Conservation (phyloP, 2,329 filamentous ascomycete genomes). For the Allantophomopsis cytisporea region DNA sequence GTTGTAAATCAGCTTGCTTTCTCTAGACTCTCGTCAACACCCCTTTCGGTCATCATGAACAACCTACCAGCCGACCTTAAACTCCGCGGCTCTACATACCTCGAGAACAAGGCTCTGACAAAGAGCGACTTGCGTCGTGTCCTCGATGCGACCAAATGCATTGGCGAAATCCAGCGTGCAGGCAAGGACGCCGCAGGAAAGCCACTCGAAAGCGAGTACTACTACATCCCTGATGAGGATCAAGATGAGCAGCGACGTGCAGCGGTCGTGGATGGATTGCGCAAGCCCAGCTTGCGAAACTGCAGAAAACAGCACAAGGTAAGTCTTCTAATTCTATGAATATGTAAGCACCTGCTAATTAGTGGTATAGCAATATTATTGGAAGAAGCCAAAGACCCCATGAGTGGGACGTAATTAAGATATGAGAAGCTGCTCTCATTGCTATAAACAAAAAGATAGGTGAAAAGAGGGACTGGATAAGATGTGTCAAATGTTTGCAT, state of each 20-base stretch:
- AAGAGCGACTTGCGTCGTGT: slow-evolving; percentile 54
- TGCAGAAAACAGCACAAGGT: slow-evolving; percentile 98
- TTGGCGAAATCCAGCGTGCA: slow-evolving; percentile 78
- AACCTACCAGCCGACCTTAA: slow-evolving; percentile 63
- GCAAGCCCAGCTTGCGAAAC: slow-evolving; percentile 77
- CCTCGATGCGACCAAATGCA: slow-evolving; percentile 61
- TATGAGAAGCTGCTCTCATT: neutral
- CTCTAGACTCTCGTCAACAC: slow-evolving; percentile 82
- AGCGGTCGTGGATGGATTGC: slow-evolving; percentile 72
- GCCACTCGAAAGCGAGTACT: slow-evolving; percentile 88
- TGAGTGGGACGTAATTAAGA: slow-evolving; percentile 13
- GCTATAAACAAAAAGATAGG: neutral
- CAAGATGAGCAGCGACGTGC: slow-evolving; percentile 63
- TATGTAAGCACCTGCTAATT: slow-evolving; percentile 2
- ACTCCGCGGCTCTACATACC: slow-evolving; percentile 15
- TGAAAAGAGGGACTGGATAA: neutral
- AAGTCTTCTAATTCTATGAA: slow-evolving; percentile 18
- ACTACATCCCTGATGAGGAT: slow-evolving; percentile 85
- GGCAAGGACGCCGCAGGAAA: slow-evolving; percentile 96
- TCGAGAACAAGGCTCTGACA: slow-evolving; percentile 31
- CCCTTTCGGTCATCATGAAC: slow-evolving; percentile 76
- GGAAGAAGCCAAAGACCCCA: slow-evolving; percentile 50
- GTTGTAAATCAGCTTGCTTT: slow-evolving; percentile 92
- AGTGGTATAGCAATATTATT: slow-evolving; percentile 48
- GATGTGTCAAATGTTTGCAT: neutral